Evolutionary conservation across 2,329 filamentous ascomycete species (phyloP).

Genomic region (Mycosphaerella sp.): DNA sequence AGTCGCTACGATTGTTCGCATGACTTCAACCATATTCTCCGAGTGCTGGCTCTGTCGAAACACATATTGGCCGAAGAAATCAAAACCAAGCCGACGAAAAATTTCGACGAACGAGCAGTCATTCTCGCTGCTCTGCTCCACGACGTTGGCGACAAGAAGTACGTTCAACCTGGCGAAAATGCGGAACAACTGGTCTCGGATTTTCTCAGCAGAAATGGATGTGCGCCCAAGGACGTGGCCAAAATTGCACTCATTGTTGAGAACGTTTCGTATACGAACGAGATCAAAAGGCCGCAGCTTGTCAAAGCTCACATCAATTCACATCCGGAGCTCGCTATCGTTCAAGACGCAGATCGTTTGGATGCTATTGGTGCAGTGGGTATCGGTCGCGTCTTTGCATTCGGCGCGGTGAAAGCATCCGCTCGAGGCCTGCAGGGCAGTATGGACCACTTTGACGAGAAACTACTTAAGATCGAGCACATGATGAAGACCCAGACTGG

Average conservation of each 20-base stretch:
- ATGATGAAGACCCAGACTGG: conserved; percentile 56
- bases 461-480: conserved; percentile 58
- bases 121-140: conserved; percentile 55
- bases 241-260: conserved; percentile 66
- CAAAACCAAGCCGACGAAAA: conserved; percentile 20
- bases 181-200: conserved; percentile 53
- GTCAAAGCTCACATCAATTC: conserved; percentile 56
- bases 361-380: conserved; percentile 86
- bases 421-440: conserved; percentile 54
- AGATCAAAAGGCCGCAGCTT: conserved; percentile 56
- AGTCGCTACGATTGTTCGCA: conserved; percentile 75
- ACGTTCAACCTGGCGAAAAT: conserved; percentile 47
- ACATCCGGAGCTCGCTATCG: conserved; percentile 71
- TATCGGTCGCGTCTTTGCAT: conserved; percentile 71
- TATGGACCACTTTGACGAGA: conserved; percentile 70
- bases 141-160: conserved; percentile 84
- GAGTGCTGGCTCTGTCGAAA: conserved; percentile 68
- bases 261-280: conserved; percentile 71
- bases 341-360: conserved; percentile 89
- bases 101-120: conserved; percentile 27
- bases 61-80: conserved; percentile 49
- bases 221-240: conserved; percentile 51
- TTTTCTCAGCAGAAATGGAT: conserved; percentile 53
- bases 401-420: conserved; percentile 56
- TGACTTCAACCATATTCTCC: conserved; percentile 76